These are phyloP conservation scores for Podaxis carcinomalis DNA, from an alignment of 768 basidiomycete genomes.

Conservation along the genomic window DNA sequence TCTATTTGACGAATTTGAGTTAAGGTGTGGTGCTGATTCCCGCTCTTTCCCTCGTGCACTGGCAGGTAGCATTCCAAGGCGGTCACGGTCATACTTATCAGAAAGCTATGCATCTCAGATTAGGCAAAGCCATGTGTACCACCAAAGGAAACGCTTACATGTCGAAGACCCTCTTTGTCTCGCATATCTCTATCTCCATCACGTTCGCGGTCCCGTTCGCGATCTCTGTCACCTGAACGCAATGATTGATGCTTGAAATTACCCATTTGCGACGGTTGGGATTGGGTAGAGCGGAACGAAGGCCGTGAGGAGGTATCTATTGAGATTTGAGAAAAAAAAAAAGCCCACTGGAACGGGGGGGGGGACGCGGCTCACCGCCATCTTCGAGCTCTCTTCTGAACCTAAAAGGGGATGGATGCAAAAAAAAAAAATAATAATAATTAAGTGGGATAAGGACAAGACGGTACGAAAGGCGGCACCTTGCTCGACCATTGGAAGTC, in stretches of 20 bases:
- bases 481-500: slow-evolving; percentile 56
- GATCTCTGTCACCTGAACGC: slow-evolving; percentile 59
- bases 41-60: slow-evolving; percentile 61
- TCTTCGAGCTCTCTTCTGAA: slow-evolving; percentile 79
- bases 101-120: slow-evolving; percentile 50
- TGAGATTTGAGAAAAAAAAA: slow-evolving; percentile 17
- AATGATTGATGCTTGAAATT: slow-evolving; percentile 88
- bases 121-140: neutral
- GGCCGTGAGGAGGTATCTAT: slow-evolving; percentile 52
- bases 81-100: slow-evolving; percentile 84
- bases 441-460: neutral
- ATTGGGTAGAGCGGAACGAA: slow-evolving; percentile 65
- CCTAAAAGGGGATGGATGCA: slow-evolving; percentile 31
- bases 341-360: neutral
- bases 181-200: slow-evolving; percentile 50
- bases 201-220: slow-evolving; percentile 50
- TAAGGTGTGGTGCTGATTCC: slow-evolving; percentile 60
- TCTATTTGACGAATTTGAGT: slow-evolving; percentile 37
- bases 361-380: slow-evolving; percentile 40
- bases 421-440: slow-evolving; percentile 14
- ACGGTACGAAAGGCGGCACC: slow-evolving; percentile 14
- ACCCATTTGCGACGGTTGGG: slow-evolving; percentile 90
- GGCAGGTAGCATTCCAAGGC: slow-evolving; percentile 51
- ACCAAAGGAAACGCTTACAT: slow-evolving; percentile 41
- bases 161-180: slow-evolving; percentile 75